These are phyloP conservation scores for Picochlorum sp. DNA, from an alignment of 139 green algal genomes.

Conservation along the genomic window DNA sequence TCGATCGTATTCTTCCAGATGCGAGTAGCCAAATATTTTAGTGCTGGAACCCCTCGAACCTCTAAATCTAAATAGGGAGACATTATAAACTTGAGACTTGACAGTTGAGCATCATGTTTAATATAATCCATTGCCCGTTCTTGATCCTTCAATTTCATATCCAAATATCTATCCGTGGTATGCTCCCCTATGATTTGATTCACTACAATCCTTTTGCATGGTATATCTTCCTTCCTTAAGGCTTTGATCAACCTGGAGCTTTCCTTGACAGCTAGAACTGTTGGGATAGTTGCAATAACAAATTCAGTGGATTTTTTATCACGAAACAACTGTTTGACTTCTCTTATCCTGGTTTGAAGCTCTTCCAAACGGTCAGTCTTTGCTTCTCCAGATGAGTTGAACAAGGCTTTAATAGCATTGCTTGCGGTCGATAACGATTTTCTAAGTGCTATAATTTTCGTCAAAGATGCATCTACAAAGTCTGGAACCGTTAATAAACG, in stretches of 20 bases:
- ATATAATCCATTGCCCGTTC: conserved; percentile 64
- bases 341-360: conserved; percentile 37
- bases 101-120: conserved; percentile 40
- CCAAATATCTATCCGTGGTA: conserved; percentile 54
- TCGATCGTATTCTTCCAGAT: conserved; percentile 46
- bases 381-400: conserved; percentile 45
- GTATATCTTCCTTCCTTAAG: conserved; percentile 76
- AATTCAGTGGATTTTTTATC: conserved; percentile 88
- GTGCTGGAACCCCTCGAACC: conserved; percentile 78
- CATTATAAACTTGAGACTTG: conserved; percentile 48
- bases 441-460: conserved; percentile 63
- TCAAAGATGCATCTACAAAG: conserved; percentile 68
- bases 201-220: conserved; percentile 85
- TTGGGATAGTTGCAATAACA: conserved; percentile 97
- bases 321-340: conserved; percentile 78
- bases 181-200: conserved; percentile 72
- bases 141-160: conserved; percentile 81
- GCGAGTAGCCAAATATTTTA: conserved; percentile 70
- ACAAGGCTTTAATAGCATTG: conserved; percentile 46
- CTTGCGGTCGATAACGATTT: conserved; percentile 52
- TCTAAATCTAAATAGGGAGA: conserved; percentile 90
- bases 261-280: conserved; percentile 86
- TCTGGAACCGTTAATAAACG: conserved; percentile 79
- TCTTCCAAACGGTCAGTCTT: conserved; percentile 58
- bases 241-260: conserved; percentile 50